A percentile compares a stretch with the other conserved stretches of the same genome.
These are phyloP conservation scores for Huntiella abstrusa DNA, from an alignment of 2,329 filamentous ascomycete genomes.

Conservation along the genomic window DNA sequence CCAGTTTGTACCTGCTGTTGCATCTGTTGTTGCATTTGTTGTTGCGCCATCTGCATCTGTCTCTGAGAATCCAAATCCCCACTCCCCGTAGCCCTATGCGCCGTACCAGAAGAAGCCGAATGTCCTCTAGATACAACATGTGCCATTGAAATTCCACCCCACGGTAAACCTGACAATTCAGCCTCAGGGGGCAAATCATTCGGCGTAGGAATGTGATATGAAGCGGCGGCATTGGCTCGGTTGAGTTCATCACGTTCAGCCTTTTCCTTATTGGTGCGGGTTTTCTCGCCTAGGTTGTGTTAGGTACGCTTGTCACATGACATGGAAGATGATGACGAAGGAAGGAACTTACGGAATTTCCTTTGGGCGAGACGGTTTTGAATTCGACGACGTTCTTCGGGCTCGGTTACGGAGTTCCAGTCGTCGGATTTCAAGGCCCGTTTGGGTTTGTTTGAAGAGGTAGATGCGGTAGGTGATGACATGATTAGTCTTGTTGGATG, in stretches of 20 bases:
- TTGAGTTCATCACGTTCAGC: constrained; percentile 45
- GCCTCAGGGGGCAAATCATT: constrained; percentile 31
- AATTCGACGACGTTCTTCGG: constrained; percentile 51
- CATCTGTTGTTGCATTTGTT: not conserved
- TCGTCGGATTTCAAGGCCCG: constrained; percentile 31
- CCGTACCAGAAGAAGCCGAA: constrained; percentile 26
- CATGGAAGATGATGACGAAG: not conserved
- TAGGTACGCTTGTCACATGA: not conserved
- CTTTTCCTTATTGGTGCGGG: constrained; percentile 47
- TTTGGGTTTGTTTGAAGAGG: constrained; percentile 19
- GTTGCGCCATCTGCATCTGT: too few species aligned
- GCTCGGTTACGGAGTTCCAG: constrained; percentile 52
- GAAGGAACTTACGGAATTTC: constrained; percentile 46
- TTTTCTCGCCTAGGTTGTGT: constrained; percentile 42
- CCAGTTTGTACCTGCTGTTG: too few species aligned
- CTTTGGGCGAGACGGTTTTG: constrained; percentile 61
- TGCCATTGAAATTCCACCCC: constrained; percentile 49
- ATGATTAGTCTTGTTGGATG: too few species aligned
- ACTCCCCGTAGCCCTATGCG: constrained; percentile 14
- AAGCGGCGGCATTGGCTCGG: constrained; percentile 40
- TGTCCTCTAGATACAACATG: constrained; percentile 32
- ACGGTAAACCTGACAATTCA: constrained; percentile 46
- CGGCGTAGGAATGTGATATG: constrained; percentile 42
- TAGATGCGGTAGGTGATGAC: not conserved
- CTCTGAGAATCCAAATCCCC: not conserved